A percentile compares a stretch with the other conserved stretches of the same genome.
phyloP scores from a whole-genome alignment of 768 basidiomycete genomes.

The Russula lepida region DNA sequence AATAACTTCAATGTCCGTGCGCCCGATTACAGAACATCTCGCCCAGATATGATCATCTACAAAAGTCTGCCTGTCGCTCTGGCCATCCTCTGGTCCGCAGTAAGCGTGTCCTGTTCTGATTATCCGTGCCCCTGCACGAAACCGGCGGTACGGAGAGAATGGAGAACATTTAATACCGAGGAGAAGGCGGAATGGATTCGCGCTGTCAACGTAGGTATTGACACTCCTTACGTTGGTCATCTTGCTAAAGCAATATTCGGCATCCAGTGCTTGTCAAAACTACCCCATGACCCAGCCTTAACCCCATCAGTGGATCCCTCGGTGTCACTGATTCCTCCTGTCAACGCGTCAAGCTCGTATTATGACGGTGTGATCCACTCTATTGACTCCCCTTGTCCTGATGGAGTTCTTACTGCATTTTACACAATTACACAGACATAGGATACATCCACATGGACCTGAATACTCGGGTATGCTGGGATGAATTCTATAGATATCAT shows the following conservation, averaged over 20 bases:
- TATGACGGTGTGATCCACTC: constrained; percentile 12
- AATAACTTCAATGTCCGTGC: background rate
- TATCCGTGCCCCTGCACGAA: constrained; percentile 3
- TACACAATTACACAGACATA: constrained; percentile 18
- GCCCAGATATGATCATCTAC: background rate
- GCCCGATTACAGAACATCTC: too few species aligned
- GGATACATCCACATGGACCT: constrained; percentile 26
- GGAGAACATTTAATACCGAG: constrained; percentile 17
- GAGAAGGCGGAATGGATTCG: constrained; percentile 24
- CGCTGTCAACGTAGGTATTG: constrained; percentile 22
- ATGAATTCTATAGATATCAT: background rate
- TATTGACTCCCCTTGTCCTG: background rate
- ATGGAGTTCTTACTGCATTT: background rate
- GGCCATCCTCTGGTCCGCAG: background rate
- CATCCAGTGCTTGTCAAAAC: constrained; percentile 16
- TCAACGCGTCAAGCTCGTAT: constrained; percentile 19
- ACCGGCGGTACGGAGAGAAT: constrained; percentile 23
- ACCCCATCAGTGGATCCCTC: constrained; percentile 8
- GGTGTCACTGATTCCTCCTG: constrained; percentile 9
- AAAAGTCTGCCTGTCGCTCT: background rate
- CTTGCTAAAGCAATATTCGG: background rate
- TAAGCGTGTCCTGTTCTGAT: background rate
- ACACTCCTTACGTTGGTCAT: background rate
- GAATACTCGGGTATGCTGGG: constrained; percentile 17
- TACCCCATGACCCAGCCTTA: constrained; percentile 18